These are phyloP conservation scores for Debaryomyces prosopidis DNA, from an alignment of 805 yeast genomes.

Conservation along the genomic window DNA sequence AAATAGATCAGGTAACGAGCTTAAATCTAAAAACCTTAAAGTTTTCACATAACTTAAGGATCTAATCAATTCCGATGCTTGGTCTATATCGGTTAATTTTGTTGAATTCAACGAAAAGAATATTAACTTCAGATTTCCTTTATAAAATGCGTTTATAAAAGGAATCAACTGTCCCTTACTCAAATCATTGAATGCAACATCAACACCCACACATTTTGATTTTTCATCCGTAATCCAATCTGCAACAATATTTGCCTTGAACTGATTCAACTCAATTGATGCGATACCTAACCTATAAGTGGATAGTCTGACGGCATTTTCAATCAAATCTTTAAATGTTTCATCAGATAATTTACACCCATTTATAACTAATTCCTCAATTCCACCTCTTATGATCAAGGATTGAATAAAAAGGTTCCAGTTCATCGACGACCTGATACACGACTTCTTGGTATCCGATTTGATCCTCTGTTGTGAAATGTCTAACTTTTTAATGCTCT, in stretches of 20 bases:
- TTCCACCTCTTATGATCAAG: conserved; percentile 47
- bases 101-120: conserved; percentile 58
- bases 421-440: conserved; percentile 48
- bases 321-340: conserved; percentile 41
- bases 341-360: conserved; percentile 51
- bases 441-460: conserved; percentile 39
- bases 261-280: conserved; percentile 45
- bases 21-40: conserved; percentile 52
- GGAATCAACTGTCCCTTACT: conserved; percentile 48
- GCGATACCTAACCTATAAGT: conserved; percentile 58
- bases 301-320: conserved; percentile 38
- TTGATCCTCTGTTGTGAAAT: conserved; percentile 57
- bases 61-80: conserved; percentile 35
- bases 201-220: conserved; percentile 54
- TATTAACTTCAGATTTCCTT: conserved; percentile 35
- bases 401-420: conserved; percentile 52
- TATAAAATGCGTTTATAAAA: conserved; percentile 42
- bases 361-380: conserved; percentile 58
- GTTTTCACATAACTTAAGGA: conserved; percentile 38
- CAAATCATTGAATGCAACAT: conserved; percentile 55
- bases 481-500: conserved; percentile 49
- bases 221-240: conserved; percentile 47
- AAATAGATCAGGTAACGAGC: conserved; percentile 52
- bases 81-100: conserved; percentile 42
- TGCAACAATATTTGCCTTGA: conserved; percentile 43